Conservation (phyloP, 345 rosid species). For the Barbarea vulgaris region DNA sequence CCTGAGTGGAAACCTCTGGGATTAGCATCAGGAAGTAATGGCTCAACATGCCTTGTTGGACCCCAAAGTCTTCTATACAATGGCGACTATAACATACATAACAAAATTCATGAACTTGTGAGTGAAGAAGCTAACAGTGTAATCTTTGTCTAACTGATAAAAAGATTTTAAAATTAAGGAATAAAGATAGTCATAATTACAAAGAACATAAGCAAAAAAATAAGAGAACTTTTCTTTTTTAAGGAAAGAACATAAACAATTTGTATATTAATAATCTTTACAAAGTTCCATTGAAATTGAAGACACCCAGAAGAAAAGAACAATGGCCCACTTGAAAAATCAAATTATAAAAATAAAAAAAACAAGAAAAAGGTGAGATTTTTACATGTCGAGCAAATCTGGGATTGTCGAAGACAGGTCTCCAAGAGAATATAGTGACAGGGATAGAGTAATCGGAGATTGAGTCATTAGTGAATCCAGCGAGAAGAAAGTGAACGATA, state of each 20-base stretch:
- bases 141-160: background rate
- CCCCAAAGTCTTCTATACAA: slow-evolving; percentile 87
- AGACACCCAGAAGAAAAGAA: slow-evolving; percentile 33
- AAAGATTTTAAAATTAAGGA: background rate
- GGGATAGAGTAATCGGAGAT: slow-evolving; percentile 82
- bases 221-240: background rate
- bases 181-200: slow-evolving; percentile 11
- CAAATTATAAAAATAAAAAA: slow-evolving; percentile 10
- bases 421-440: slow-evolving; percentile 91
- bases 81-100: slow-evolving; percentile 58
- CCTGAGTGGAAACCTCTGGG: slow-evolving; percentile 84
- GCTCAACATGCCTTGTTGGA: slow-evolving; percentile 69
- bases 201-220: slow-evolving; percentile 2
- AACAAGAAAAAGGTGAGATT: slow-evolving; percentile 23
- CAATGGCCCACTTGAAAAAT: slow-evolving; percentile 37
- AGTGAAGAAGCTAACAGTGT: background rate
- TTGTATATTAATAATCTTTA: slow-evolving; percentile 1
- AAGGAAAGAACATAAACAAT: slow-evolving; percentile 22
- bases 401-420: slow-evolving; percentile 77
- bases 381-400: slow-evolving; percentile 54
- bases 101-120: background rate
- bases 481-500: slow-evolving; percentile 75
- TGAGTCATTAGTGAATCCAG: slow-evolving; percentile 76
- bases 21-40: slow-evolving; percentile 79
- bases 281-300: background rate